Percentiles rank a stretch among this genome's conserved stretches.
These are phyloP conservation scores for Tricharina praecox DNA, from an alignment of 495 filamentous ascomycete genomes.

Conservation along the genomic window DNA sequence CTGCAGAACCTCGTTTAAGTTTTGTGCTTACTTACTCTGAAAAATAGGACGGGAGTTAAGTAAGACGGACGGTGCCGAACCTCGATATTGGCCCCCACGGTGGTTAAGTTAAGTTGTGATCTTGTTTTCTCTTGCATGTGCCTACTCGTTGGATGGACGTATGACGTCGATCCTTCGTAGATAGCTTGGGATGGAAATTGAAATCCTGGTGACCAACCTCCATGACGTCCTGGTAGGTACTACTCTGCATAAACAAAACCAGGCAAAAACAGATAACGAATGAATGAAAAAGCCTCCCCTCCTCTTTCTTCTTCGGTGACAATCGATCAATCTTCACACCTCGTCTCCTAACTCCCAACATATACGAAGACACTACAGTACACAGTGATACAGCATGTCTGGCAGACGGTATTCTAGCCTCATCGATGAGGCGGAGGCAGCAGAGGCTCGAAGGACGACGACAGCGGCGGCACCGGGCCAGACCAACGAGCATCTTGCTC, in stretches of 20 bases:
- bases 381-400: neutral
- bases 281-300: neutral
- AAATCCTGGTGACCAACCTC: neutral
- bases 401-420: constrained; percentile 2
- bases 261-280: neutral
- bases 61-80: too few species aligned
- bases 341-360: neutral
- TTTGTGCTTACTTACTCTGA: too few species aligned
- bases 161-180: neutral
- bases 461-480: too few species aligned
- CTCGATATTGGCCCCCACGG: too few species aligned
- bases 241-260: neutral
- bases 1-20: too few species aligned
- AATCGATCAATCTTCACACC: neutral
- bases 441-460: too few species aligned
- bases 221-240: too few species aligned
- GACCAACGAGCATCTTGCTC: too few species aligned
- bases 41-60: too few species aligned
- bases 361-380: neutral
- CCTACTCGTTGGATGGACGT: too few species aligned
- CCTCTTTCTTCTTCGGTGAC: neutral
- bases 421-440: neutral
- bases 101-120: too few species aligned
- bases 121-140: too few species aligned
- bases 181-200: neutral